Evolutionary conservation across 768 basidiomycete species (phyloP).

Genomic region (Lentinula sp.): DNA sequence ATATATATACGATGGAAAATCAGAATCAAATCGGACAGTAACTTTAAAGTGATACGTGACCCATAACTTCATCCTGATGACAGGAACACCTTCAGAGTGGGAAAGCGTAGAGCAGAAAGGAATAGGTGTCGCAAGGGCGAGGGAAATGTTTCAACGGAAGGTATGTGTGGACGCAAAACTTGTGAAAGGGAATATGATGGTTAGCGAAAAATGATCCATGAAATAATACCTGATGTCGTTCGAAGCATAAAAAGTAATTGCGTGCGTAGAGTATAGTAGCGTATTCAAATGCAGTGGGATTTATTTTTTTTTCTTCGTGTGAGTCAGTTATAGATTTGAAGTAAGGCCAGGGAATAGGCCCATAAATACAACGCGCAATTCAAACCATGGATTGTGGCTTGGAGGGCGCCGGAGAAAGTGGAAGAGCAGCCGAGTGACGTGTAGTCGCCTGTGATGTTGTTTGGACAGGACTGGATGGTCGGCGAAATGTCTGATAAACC

Average conservation of each 20-base stretch:
- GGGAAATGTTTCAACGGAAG: background rate
- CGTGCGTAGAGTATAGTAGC: background rate
- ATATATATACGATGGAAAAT: too few relatives aligned
- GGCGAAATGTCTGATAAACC: slow-evolving; percentile 23
- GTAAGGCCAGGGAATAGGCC: background rate
- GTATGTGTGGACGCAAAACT: background rate
- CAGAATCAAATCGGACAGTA: too few relatives aligned
- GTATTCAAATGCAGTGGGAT: background rate
- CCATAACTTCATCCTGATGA: too few relatives aligned
- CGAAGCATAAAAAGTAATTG: background rate
- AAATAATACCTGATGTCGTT: background rate
- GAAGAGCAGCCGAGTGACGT: slow-evolving; percentile 16
- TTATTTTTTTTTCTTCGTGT: background rate
- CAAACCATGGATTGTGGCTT: slow-evolving; percentile 18
- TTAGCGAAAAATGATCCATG: background rate
- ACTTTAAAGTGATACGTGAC: too few relatives aligned
- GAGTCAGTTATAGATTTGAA: background rate
- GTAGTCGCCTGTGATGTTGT: slow-evolving; percentile 11
- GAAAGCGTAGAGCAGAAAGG: background rate
- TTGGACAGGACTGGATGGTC: slow-evolving; percentile 12
- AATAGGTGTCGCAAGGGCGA: background rate
- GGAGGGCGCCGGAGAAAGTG: slow-evolving; percentile 11
- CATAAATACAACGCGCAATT: background rate
- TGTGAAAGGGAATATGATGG: background rate
- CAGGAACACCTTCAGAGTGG: background rate